Evolutionary conservation across 2,329 filamentous ascomycete species (phyloP).

Genomic region (Xylaria sp.): DNA sequence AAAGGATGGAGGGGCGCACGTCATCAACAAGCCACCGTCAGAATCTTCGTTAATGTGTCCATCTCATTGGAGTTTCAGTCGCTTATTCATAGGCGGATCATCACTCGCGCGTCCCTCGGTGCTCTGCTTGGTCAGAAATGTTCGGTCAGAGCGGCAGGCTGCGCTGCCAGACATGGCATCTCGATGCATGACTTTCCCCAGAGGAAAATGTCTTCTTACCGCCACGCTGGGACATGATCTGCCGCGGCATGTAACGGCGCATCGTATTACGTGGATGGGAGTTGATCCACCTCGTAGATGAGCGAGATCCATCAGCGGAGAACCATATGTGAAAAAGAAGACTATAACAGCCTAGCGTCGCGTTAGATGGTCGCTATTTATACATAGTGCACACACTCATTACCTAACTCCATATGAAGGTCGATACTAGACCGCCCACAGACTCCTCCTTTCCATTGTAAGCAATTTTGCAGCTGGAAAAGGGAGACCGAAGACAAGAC

Average conservation of each 20-base stretch:
- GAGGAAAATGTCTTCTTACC: neutral
- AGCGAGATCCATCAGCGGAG: neutral
- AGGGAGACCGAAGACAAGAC: no score
- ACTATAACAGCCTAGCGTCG: neutral
- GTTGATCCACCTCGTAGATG: neutral
- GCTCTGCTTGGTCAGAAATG: neutral
- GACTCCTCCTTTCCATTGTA: neutral
- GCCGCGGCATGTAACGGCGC: neutral
- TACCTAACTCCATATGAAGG: neutral
- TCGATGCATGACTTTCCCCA: neutral
- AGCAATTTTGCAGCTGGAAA: no score
- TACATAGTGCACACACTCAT: no score
- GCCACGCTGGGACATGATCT: conserved; percentile 3
- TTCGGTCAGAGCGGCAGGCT: neutral
- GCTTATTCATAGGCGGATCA: neutral
- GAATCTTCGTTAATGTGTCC: neutral
- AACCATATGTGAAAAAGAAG: neutral
- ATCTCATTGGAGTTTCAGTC: neutral
- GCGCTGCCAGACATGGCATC: neutral
- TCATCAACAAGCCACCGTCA: neutral
- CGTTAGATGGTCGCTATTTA: neutral
- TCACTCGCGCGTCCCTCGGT: neutral
- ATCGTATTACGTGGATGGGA: no score
- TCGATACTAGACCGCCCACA: neutral
- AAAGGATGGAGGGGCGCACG: neutral